These are phyloP conservation scores for Umbelopsis isabellina DNA, from an alignment of 192 early-diverging fungal genomes.

Conservation along the genomic window DNA sequence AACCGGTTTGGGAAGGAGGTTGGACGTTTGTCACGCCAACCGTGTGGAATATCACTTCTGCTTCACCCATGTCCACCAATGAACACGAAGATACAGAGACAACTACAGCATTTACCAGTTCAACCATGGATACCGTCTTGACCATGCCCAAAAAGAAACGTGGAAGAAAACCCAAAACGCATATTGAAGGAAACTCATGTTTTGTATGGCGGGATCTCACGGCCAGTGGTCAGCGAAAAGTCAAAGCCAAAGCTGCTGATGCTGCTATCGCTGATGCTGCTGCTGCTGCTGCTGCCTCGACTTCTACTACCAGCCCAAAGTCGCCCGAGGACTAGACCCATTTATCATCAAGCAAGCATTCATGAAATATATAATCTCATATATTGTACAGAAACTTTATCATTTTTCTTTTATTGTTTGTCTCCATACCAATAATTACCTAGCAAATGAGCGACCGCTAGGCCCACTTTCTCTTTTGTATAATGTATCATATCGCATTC, in stretches of 20 bases:
- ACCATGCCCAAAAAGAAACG: conserved; percentile 44
- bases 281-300: neutral
- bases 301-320: too few species aligned
- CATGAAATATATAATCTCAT: neutral
- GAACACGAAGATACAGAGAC: conserved; percentile 15
- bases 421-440: neutral
- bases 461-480: neutral
- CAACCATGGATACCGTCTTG: conserved; percentile 32
- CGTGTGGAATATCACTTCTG: conserved; percentile 34
- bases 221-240: conserved; percentile 25
- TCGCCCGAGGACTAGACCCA: too few species aligned
- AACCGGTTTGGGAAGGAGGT: conserved; percentile 32
- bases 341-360: neutral
- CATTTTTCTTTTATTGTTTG: neutral
- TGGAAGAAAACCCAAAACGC: conserved; percentile 43
- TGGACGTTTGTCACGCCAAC: conserved; percentile 45
- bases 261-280: neutral
- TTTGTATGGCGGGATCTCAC: conserved; percentile 45
- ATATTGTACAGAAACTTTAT: neutral
- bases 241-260: conserved; percentile 10
- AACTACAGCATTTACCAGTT: conserved; percentile 36
- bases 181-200: conserved; percentile 41
- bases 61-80: neutral
- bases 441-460: neutral
- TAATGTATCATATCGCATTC: neutral